Evolutionary conservation across 306 rosid species (phyloP), one percentile per base, ranked within the genome.

Genomic region (Gleditsia sinensis): DNA sequence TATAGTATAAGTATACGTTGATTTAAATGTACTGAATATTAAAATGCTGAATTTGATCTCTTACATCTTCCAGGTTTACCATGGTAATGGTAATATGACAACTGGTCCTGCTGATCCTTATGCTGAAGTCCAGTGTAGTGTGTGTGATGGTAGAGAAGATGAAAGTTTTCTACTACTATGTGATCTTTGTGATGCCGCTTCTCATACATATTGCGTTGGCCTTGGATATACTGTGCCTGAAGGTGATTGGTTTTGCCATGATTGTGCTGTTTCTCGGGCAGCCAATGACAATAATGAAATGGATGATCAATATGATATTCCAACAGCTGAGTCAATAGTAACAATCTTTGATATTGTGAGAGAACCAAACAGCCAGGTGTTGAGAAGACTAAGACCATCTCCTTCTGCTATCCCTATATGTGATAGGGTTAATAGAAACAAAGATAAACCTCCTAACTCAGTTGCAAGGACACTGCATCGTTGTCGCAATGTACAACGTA

Each of bases 211-310:
- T 59, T 93, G 98, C 49, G 89, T 84, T 77, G 98, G 97, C 78
- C 76, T 90, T 24, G 98, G 97, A 23, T 30, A 66, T 51, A 83
- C 82, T 13, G 84, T 89, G 34, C 97, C 98, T 1, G 92, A 94
- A 80, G 96, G 90, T 40, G 97, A 94, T 83, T 94, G 97, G 97
- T 91, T 83, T 86, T 91, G 97, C 72, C 84, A 30, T 42, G 90
- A 86, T 53, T 91, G 97, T 75, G 61, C 83, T 39, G 28, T 75
- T 71, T 69, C 86, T 23, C 78, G 75, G 62, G 81, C 79, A 64
- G 76, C 74, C 53, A 62, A 39, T 63, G 63, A 24, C 27, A 51
- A 37, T 56, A 24, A 55, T 67, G 83, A 81, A 45, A 54, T 59
- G 9, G 76, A 80, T 8, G 55, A 65, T 39, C 81, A 79, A 50